Conservation (phyloP, 306 rosid species). For the Rosa persica region DNA sequence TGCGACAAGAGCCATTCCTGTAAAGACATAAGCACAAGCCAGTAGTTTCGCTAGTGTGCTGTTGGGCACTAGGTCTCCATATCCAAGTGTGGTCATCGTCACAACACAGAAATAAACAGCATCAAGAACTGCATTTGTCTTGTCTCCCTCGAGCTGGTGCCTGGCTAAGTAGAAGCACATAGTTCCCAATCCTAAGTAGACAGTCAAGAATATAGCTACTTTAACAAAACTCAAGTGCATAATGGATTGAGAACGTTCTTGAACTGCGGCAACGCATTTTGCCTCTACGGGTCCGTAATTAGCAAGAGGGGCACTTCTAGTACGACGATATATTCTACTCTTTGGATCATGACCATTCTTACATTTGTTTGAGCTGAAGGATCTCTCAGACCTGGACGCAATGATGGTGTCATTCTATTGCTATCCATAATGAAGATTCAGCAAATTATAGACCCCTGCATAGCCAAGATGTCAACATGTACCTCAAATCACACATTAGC, state of each 20-base stretch:
- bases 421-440: slow-evolving; percentile 44
- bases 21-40: slow-evolving; percentile 50
- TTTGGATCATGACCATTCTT: slow-evolving; percentile 15
- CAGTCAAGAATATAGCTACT: slow-evolving; percentile 25
- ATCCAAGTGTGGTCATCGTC: slow-evolving; percentile 60
- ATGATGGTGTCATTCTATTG: slow-evolving; percentile 39
- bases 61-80: slow-evolving; percentile 52
- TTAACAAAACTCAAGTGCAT: slow-evolving; percentile 28
- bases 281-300: slow-evolving; percentile 8
- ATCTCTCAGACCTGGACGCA: slow-evolving; percentile 25
- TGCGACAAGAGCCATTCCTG: slow-evolving; percentile 45
- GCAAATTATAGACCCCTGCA: slow-evolving; percentile 30
- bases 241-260: slow-evolving; percentile 25
- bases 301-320: slow-evolving; percentile 59
- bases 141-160: slow-evolving; percentile 40
- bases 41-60: slow-evolving; percentile 36
- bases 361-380: slow-evolving; percentile 22
- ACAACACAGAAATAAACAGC: slow-evolving; percentile 50
- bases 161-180: slow-evolving; percentile 42
- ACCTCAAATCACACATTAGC: background rate
- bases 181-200: slow-evolving; percentile 42
- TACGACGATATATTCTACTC: slow-evolving; percentile 41
- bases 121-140: slow-evolving; percentile 43
- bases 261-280: slow-evolving; percentile 14
- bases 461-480: slow-evolving; percentile 4